Evolutionary conservation across 805 yeast genomes (phyloP).

Genomic region (Pichia eremophila): DNA sequence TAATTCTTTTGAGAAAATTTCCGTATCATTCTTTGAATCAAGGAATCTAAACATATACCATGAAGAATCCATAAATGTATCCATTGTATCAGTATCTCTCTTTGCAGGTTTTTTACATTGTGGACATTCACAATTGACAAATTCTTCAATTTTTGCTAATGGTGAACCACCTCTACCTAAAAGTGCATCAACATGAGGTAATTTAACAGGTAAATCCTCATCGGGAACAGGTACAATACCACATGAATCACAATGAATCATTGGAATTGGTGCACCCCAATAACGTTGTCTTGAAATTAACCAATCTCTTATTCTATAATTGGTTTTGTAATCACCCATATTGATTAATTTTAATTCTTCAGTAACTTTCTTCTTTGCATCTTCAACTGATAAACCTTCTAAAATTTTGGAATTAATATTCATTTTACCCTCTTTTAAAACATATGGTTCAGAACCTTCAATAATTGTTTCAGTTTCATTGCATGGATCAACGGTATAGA

Average conservation of each 20-base stretch:
- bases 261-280: slow-evolving; percentile 99
- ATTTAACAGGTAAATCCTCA: slow-evolving; percentile 66
- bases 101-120: slow-evolving; percentile 62
- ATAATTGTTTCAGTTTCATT: slow-evolving; percentile 1
- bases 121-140: slow-evolving; percentile 73
- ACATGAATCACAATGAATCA: slow-evolving; percentile 76
- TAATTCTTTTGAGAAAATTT: slow-evolving; percentile 43
- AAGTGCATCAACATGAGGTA: slow-evolving; percentile 47
- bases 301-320: slow-evolving; percentile 83
- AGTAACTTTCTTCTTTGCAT: slow-evolving; percentile 44
- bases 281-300: slow-evolving; percentile 86
- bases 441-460: slow-evolving; percentile 25
- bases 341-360: slow-evolving; percentile 27
- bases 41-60: slow-evolving; percentile 89
- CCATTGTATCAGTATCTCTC: slow-evolving; percentile 97
- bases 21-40: slow-evolving; percentile 53
- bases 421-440: slow-evolving; percentile 37
- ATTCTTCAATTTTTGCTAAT: slow-evolving; percentile 53
- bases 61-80: slow-evolving; percentile 94
- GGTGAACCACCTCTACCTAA: slow-evolving; percentile 56
- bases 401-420: slow-evolving; percentile 39
- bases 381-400: slow-evolving; percentile 37
- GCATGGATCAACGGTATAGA: slow-evolving; percentile 37
- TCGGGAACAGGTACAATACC: slow-evolving; percentile 94
- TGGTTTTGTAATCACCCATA: slow-evolving; percentile 39